Percentiles rank a stretch among this genome's conserved stretches.
Evolutionary conservation across 2,329 filamentous ascomycete genomes (phyloP).

Genomic region (Pyrenophora graminea): DNA sequence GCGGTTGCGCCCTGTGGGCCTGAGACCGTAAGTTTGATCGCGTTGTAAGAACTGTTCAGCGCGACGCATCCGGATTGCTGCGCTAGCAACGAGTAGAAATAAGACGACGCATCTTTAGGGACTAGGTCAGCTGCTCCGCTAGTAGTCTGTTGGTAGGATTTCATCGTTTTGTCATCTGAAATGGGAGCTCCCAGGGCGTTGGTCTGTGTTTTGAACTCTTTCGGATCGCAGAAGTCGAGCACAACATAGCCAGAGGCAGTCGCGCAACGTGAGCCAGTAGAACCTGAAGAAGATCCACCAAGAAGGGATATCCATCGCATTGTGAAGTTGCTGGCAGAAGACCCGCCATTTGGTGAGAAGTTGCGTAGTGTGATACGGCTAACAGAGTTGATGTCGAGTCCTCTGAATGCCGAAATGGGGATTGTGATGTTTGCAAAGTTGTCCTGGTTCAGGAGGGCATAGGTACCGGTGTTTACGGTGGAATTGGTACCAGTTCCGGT

Average conservation of each 20-base stretch:
- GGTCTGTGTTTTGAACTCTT: slow-evolving; percentile 7
- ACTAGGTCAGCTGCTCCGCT: slow-evolving; percentile 8
- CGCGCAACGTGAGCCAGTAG: slow-evolving; percentile 1
- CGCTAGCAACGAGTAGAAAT: slow-evolving; percentile 6
- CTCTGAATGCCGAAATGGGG: slow-evolving; percentile 9
- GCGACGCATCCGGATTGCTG: slow-evolving; percentile 2
- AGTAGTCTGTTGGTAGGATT: slow-evolving; percentile 5
- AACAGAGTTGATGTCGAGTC: slow-evolving; percentile 1
- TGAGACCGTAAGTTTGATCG: slow-evolving; percentile 5
- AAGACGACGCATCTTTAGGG: slow-evolving; percentile 3
- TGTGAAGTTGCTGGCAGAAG: slow-evolving; percentile 6
- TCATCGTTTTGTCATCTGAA: slow-evolving; percentile 7
- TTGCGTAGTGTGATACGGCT: slow-evolving; percentile 11
- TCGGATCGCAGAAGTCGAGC: slow-evolving; percentile 9
- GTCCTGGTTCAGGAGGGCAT: slow-evolving; percentile 4
- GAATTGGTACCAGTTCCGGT: neutral
- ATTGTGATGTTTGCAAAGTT: slow-evolving; percentile 13
- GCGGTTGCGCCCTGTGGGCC: slow-evolving; percentile 9
- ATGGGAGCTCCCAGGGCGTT: slow-evolving; percentile 8
- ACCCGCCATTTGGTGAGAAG: slow-evolving; percentile 8
- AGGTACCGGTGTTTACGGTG: slow-evolving; percentile 8
- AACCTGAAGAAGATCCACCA: neutral
- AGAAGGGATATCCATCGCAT: slow-evolving; percentile 10
- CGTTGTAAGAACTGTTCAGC: slow-evolving; percentile 7
- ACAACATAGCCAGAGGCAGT: slow-evolving; percentile 7